phyloP scores from a whole-genome alignment of 202 grass and related monocot species.

The Cymbopogon flexuosus region DNA sequence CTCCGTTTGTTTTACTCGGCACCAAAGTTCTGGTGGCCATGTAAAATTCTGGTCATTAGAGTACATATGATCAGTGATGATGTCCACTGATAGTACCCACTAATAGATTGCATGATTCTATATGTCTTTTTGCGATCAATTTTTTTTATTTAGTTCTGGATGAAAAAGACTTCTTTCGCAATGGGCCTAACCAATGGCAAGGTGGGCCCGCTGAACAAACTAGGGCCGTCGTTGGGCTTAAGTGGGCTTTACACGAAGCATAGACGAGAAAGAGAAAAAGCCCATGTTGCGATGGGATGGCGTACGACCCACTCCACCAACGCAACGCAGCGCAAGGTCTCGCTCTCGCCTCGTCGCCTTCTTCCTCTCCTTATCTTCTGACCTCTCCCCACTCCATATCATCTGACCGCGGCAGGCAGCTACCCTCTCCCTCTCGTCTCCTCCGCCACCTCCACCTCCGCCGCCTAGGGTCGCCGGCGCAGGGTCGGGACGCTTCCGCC shows the following conservation, averaged over 20 bases:
- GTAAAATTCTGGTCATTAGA: no score
- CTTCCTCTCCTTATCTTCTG: background rate
- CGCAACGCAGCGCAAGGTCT: background rate
- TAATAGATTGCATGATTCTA: no score
- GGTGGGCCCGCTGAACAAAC: background rate
- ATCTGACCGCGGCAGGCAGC: background rate
- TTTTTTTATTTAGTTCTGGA: no score
- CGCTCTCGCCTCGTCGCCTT: background rate
- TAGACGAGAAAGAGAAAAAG: background rate
- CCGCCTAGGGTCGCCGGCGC: background rate
- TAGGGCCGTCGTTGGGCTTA: background rate
- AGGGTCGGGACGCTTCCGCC: constrained; percentile 13
- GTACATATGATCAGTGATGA: no score
- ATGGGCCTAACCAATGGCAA: background rate
- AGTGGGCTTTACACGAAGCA: background rate
- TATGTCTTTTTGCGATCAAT: no score
- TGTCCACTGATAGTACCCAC: no score
- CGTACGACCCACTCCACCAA: background rate
- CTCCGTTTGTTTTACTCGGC: no score
- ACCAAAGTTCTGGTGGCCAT: no score
- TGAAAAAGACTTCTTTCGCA: background rate
- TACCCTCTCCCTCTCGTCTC: background rate
- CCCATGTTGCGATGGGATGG: background rate
- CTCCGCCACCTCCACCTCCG: background rate
- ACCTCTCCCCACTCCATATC: background rate